These are phyloP conservation scores for Fraxinus americana DNA, from an alignment of 257 asterid species.

Conservation along the genomic window DNA sequence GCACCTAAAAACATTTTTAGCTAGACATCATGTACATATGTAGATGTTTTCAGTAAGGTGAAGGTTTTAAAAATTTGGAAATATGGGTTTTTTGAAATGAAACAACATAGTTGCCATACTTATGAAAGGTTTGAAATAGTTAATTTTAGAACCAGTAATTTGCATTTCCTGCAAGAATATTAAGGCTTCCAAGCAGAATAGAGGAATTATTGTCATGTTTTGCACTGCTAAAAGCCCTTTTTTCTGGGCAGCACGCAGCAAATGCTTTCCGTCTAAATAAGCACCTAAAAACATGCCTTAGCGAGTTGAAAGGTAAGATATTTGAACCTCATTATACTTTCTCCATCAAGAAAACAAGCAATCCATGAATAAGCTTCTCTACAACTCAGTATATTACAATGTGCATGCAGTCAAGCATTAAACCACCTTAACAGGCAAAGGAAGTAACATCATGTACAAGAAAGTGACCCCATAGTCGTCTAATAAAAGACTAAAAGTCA, in stretches of 20 bases:
- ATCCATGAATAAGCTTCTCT: not conserved
- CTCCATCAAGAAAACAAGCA: not conserved
- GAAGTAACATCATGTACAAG: constrained; percentile 4
- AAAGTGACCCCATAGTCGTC: not conserved
- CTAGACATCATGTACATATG: too few relatives aligned
- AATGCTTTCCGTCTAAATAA: not conserved
- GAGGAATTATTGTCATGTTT: not conserved
- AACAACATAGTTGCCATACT: too few relatives aligned
- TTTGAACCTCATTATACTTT: not conserved
- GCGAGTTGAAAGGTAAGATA: not conserved
- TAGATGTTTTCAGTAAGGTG: too few relatives aligned
- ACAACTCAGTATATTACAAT: not conserved
- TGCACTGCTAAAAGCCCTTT: not conserved
- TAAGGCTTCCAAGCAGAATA: not conserved
- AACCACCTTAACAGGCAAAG: not conserved
- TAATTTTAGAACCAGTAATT: not conserved
- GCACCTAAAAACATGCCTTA: not conserved
- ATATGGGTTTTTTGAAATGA: too few relatives aligned
- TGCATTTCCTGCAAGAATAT: not conserved
- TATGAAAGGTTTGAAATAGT: too few relatives aligned
- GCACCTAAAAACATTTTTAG: not conserved
- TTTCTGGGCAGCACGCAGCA: not conserved
- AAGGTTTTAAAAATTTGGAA: too few relatives aligned
- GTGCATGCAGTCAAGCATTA: not conserved
- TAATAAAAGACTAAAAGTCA: not conserved